Percentiles rank a stretch among this genome's conserved stretches.
Evolutionary conservation across 305 asterid genomes (phyloP).

Genomic region (Caryopteris hybrid): DNA sequence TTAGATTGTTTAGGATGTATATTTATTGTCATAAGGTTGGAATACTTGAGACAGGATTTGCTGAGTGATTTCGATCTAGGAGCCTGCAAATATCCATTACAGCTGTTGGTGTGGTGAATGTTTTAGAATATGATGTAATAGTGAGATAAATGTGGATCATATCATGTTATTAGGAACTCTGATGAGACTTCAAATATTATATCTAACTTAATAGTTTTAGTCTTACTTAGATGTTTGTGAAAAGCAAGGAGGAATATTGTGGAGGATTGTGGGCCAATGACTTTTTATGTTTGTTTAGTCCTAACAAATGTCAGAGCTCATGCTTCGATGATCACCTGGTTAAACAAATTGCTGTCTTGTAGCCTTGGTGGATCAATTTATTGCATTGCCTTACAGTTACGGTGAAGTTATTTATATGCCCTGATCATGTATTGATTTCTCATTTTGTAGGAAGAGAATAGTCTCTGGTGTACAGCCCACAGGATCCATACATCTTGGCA

Average conservation of each 20-base stretch:
- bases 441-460: constrained; percentile 70
- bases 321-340: background rate
- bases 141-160: background rate
- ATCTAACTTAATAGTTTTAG: background rate
- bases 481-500: constrained; percentile 91
- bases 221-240: background rate
- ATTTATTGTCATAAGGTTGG: too few species aligned
- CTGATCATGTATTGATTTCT: constrained; percentile 6
- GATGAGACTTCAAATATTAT: constrained; percentile 4
- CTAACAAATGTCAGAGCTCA: background rate
- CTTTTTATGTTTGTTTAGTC: background rate
- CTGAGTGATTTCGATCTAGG: too few species aligned
- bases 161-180: background rate
- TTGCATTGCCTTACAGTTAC: background rate
- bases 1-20: too few species aligned
- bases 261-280: background rate
- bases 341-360: background rate
- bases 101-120: background rate
- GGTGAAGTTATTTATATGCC: background rate
- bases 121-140: background rate
- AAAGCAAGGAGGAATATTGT: background rate
- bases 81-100: too few species aligned
- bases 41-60: too few species aligned
- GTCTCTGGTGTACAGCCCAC: constrained; percentile 99
- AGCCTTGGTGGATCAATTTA: background rate